phyloP scores from a whole-genome alignment of 352 stramenopile species.

The Pilasporangium apinafurcum region DNA sequence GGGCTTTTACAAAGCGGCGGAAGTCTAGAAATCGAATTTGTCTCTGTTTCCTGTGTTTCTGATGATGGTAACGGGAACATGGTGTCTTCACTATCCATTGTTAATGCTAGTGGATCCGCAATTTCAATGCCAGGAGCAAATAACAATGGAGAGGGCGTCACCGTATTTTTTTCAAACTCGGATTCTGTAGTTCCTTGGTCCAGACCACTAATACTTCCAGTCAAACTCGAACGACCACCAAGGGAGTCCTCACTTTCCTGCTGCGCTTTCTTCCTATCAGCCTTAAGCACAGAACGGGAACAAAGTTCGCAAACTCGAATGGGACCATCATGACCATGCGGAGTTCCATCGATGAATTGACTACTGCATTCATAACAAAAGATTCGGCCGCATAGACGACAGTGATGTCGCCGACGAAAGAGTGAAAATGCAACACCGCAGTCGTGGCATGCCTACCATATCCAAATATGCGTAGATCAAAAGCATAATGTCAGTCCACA shows the following conservation, averaged over 20 bases:
- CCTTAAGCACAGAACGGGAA: slow-evolving; percentile 33
- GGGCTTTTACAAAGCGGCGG: slow-evolving; percentile 19
- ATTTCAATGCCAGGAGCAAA: slow-evolving; percentile 21
- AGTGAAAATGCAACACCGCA: slow-evolving; percentile 76
- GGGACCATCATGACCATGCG: slow-evolving; percentile 40
- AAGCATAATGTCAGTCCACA: neutral
- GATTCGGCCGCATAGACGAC: slow-evolving; percentile 79
- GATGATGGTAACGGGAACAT: slow-evolving; percentile 11
- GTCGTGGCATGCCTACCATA: slow-evolving; percentile 70
- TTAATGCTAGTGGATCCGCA: slow-evolving; percentile 8
- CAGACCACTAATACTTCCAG: too few relatives aligned
- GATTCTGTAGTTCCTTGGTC: slow-evolving; percentile 10
- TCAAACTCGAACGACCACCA: too few relatives aligned
- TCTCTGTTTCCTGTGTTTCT: slow-evolving; percentile 12
- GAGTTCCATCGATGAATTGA: slow-evolving; percentile 57
- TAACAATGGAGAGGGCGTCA: slow-evolving; percentile 28
- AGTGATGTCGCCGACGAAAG: slow-evolving; percentile 81
- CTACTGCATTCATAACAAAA: slow-evolving; percentile 84
- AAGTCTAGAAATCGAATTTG: slow-evolving; percentile 11
- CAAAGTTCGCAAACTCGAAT: slow-evolving; percentile 83
- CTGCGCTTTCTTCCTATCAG: slow-evolving; percentile 21
- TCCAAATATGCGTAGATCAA: neutral
- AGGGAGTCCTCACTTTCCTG: slow-evolving; percentile 14
- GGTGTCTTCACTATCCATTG: neutral
- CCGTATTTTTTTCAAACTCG: slow-evolving; percentile 1